A percentile compares a stretch with the other conserved stretches of the same genome.
phyloP scores from a whole-genome alignment of 345 rosid genomes.

The Hevea brasiliensis region DNA sequence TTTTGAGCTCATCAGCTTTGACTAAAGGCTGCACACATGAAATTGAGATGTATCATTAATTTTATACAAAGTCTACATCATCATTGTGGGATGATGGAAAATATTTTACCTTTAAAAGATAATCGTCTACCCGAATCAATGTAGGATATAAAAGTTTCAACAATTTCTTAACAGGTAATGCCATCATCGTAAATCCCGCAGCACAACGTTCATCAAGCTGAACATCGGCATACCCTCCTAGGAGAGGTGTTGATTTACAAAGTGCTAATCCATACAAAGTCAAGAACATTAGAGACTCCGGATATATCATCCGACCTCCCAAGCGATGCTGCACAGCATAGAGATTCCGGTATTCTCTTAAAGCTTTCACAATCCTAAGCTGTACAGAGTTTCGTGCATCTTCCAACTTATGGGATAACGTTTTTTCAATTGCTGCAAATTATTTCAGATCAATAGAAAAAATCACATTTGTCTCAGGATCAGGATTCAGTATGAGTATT shows the following conservation, averaged over 20 bases:
- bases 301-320: slow-evolving; percentile 92
- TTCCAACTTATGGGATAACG: slow-evolving; percentile 82
- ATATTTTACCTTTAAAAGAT: slow-evolving; percentile 63
- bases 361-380: slow-evolving; percentile 83
- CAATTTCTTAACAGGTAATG: slow-evolving; percentile 80
- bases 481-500: slow-evolving; percentile 15
- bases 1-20: slow-evolving; percentile 42
- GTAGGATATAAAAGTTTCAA: slow-evolving; percentile 85
- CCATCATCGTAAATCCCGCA: slow-evolving; percentile 93
- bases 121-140: slow-evolving; percentile 81
- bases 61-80: slow-evolving; percentile 3
- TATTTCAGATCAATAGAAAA: slow-evolving; percentile 20
- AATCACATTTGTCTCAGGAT: slow-evolving; percentile 12
- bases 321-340: slow-evolving; percentile 91
- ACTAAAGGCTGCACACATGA: slow-evolving; percentile 61
- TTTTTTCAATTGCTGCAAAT: slow-evolving; percentile 89
- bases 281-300: slow-evolving; percentile 82
- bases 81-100: slow-evolving; percentile 1
- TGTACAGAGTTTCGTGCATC: slow-evolving; percentile 80
- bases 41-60: slow-evolving; percentile 18
- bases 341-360: slow-evolving; percentile 86
- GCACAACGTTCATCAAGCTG: slow-evolving; percentile 93
- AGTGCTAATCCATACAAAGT: slow-evolving; percentile 84
- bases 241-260: slow-evolving; percentile 77
- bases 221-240: slow-evolving; percentile 87